Evolutionary conservation across 1,284 basidiomycete genomes (phyloP).

Genomic region (Wolfiporia cocos): DNA sequence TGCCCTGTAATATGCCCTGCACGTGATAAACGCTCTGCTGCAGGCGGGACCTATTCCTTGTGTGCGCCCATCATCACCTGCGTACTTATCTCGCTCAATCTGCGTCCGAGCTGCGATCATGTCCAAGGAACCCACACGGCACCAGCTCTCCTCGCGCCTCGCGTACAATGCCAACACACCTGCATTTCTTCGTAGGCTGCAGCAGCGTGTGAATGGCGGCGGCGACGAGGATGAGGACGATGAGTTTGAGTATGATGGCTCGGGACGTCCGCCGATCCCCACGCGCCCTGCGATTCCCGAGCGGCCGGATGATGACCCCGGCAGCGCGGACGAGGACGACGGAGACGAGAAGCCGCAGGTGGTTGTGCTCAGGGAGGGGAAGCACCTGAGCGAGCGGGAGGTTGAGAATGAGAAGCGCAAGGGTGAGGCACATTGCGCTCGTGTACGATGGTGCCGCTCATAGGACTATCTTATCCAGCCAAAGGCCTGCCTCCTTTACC

Average conservation of each 20-base stretch:
- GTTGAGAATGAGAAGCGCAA: slow-evolving; percentile 71
- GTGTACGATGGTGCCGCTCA: not conserved
- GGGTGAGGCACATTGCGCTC: slow-evolving; percentile 40
- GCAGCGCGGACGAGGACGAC: slow-evolving; percentile 70
- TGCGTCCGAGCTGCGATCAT: slow-evolving; percentile 9
- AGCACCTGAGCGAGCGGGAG: slow-evolving; percentile 72
- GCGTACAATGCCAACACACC: slow-evolving; percentile 23
- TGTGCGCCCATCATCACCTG: not conserved
- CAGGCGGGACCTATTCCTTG: not conserved
- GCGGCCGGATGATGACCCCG: slow-evolving; percentile 64
- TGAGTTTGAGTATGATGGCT: slow-evolving; percentile 37
- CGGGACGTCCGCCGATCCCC: slow-evolving; percentile 70
- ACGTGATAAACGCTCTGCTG: not conserved
- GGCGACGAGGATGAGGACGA: slow-evolving; percentile 17
- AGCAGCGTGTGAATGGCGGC: slow-evolving; percentile 17
- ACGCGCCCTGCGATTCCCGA: slow-evolving; percentile 65
- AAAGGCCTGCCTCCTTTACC: slow-evolving; percentile 45
- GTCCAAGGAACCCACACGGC: slow-evolving; percentile 26
- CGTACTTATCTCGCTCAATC: not conserved
- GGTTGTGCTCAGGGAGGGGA: slow-evolving; percentile 79
- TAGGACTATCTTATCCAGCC: slow-evolving; percentile 26
- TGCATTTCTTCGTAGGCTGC: slow-evolving; percentile 22
- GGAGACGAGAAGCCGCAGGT: slow-evolving; percentile 81
- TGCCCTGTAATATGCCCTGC: not conserved
- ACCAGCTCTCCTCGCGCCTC: slow-evolving; percentile 25